A percentile compares a stretch with the other conserved stretches of the same genome.
phyloP scores from a whole-genome alignment of 2,329 filamentous ascomycete species.

The Escovopsis sp. region DNA sequence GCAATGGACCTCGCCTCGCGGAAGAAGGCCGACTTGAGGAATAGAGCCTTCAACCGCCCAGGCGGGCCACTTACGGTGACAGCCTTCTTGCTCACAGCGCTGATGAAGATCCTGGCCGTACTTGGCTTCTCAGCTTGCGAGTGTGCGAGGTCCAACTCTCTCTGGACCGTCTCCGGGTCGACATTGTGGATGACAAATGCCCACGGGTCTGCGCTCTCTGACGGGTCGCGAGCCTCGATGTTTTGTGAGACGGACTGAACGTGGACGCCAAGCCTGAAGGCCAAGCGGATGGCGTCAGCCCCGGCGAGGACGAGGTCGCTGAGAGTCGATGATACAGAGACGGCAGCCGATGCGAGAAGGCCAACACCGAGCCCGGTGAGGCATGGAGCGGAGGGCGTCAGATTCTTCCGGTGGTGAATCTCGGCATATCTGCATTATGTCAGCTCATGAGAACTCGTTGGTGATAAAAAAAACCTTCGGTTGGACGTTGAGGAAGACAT shows the following conservation, averaged over 20 bases:
- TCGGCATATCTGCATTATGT: too few species aligned
- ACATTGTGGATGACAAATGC: conserved; percentile 26
- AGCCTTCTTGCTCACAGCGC: conserved; percentile 16
- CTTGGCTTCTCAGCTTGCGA: conserved; percentile 9
- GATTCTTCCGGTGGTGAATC: too few species aligned
- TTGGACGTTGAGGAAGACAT: too few species aligned
- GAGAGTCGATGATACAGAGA: conserved; percentile 24
- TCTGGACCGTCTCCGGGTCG: conserved; percentile 15
- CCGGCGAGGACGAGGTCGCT: conserved; percentile 25
- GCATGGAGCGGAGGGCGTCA: background rate
- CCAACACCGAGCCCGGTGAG: conserved; percentile 31
- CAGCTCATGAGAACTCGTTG: too few species aligned
- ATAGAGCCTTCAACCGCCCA: conserved; percentile 13
- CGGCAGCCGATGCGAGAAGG: conserved; percentile 25
- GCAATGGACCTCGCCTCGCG: conserved; percentile 15
- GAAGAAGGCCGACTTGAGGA: conserved; percentile 10
- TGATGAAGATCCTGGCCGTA: conserved; percentile 26
- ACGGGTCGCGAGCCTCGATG: conserved; percentile 21
- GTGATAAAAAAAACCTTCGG: too few species aligned
- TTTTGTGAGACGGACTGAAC: conserved; percentile 28
- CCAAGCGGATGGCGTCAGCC: conserved; percentile 24
- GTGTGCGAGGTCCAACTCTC: conserved; percentile 21
- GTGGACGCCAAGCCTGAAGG: conserved; percentile 31
- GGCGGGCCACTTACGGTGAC: conserved; percentile 25
- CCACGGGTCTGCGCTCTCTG: conserved; percentile 19